phyloP scores from a whole-genome alignment of 2,329 filamentous ascomycete species.

The Paecilomyces sp. region DNA sequence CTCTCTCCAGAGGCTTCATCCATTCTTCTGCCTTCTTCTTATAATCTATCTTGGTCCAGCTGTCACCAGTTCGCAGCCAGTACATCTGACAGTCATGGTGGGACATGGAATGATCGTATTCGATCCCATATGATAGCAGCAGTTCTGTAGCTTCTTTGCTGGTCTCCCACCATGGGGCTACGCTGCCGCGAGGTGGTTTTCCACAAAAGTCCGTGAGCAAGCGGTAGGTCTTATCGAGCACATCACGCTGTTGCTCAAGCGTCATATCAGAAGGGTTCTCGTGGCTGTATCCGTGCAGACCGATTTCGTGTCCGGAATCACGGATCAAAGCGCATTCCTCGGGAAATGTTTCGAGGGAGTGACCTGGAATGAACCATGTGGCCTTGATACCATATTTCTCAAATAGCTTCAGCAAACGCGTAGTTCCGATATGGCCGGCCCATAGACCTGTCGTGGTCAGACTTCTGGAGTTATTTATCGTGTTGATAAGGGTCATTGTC shows the following conservation, averaged over 20 bases:
- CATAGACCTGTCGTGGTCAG: constrained; percentile 45
- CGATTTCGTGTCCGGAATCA: constrained; percentile 59
- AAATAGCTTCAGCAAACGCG: constrained; percentile 62
- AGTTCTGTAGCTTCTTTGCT: constrained; percentile 56
- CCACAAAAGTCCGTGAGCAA: constrained; percentile 67
- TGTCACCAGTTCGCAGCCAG: constrained; percentile 36
- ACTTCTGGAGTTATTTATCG: not conserved
- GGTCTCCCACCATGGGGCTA: constrained; percentile 72
- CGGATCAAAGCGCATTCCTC: constrained; percentile 57
- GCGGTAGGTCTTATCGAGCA: constrained; percentile 69
- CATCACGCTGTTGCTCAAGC: constrained; percentile 66
- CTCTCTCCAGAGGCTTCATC: constrained; percentile 45
- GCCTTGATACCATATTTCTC: constrained; percentile 66
- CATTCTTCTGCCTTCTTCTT: constrained; percentile 34
- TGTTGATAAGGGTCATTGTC: not conserved
- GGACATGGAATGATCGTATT: constrained; percentile 39
- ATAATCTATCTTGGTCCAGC: constrained; percentile 41
- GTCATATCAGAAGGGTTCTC: constrained; percentile 68
- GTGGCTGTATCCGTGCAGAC: constrained; percentile 66
- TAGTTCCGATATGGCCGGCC: constrained; percentile 60
- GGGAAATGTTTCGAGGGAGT: constrained; percentile 59
- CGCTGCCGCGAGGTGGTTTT: constrained; percentile 65
- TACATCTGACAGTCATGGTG: constrained; percentile 41
- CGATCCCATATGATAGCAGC: constrained; percentile 36
- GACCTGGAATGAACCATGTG: constrained; percentile 59